Evolutionary conservation across 805 yeast species (phyloP), one percentile per base, ranked within the genome.

Genomic region (Wickerhamiella lipophila): DNA sequence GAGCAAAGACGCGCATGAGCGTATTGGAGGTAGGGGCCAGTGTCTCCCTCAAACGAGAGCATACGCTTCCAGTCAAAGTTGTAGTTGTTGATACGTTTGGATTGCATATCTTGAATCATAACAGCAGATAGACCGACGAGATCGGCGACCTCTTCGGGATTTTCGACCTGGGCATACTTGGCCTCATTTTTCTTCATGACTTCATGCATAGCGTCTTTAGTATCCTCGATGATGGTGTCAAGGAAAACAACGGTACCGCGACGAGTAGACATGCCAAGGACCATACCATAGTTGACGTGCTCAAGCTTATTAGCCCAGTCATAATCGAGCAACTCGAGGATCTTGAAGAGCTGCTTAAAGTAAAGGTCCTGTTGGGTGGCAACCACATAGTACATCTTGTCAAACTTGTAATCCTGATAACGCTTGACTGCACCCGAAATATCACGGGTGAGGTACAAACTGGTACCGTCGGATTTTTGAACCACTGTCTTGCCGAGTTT

Each of bases 41-140:
- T 92, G 68, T 92, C 98, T 68, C 98, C 98, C 73, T 92, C 98
- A 57, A 92, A 88, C 2, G 97, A 86, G 41, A 83, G 75, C 96
- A 92, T 92, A 72, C 98, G 83, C 60, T 84, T 86, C 98, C 98
- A 92, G 68, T 86, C 84, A 70, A 92, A 92, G 60, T 81, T 85
- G 71, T 92, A 92, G 71, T 92, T 89, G 73, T 89, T 87, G 68
- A 89, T 77, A 68, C 99, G 82, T 72, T 92, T 92, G 53, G 95
- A 79, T 69, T 85, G 94, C 97, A 92, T 88, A 68, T 92, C 99
- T 74, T 92, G 99, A 61, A 92, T 84, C 95, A 92, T 88, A 53
- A 92, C 95, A 5, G 98, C 98, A 26, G 96, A 82, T 51, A 92
- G 83, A 64, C 98, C 99, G 52, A 92, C 80, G 60, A 86, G 74